Conservation (phyloP, 176 grass and related monocot species). For the sorghum (Sorghum bicolor) region DNA sequence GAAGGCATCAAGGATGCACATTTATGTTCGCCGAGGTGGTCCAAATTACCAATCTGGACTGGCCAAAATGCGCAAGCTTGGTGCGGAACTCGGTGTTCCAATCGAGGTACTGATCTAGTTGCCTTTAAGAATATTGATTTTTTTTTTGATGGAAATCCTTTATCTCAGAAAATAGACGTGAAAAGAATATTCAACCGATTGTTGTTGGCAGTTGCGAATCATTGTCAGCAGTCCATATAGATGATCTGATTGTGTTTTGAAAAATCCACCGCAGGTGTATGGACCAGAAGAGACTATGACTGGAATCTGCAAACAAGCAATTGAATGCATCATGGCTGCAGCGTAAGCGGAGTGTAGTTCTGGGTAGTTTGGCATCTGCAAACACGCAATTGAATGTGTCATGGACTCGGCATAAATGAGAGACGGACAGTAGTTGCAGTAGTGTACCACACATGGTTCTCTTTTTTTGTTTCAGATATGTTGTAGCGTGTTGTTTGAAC, state of each 20-base stretch:
- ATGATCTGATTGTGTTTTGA: slow-evolving; percentile 15
- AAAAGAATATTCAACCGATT: not conserved
- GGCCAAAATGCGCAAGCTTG: slow-evolving; percentile 74
- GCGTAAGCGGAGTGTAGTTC: slow-evolving; percentile 10
- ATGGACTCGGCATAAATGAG: slow-evolving; percentile 35
- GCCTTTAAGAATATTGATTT: not conserved
- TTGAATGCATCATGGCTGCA: slow-evolving; percentile 81
- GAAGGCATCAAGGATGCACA: slow-evolving; percentile 74
- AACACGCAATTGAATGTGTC: slow-evolving; percentile 44
- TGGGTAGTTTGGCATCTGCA: slow-evolving; percentile 43
- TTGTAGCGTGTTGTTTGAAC: not conserved
- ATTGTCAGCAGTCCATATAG: not conserved
- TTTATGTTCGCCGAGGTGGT: slow-evolving; percentile 81
- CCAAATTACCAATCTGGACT: slow-evolving; percentile 89
- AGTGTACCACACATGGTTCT: slow-evolving; percentile 4
- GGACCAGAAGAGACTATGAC: slow-evolving; percentile 94
- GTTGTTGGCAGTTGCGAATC: slow-evolving; percentile 6
- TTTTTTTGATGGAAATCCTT: not conserved
- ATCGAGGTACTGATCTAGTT: slow-evolving; percentile 60
- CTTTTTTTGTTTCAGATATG: not conserved
- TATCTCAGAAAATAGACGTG: not conserved
- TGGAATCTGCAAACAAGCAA: slow-evolving; percentile 90
- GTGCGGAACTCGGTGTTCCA: slow-evolving; percentile 61
- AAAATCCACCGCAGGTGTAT: slow-evolving; percentile 58
- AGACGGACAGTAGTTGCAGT: not conserved